These are phyloP conservation scores for Neurospora sp. DNA, from an alignment of 495 filamentous ascomycete species.

Conservation along the genomic window DNA sequence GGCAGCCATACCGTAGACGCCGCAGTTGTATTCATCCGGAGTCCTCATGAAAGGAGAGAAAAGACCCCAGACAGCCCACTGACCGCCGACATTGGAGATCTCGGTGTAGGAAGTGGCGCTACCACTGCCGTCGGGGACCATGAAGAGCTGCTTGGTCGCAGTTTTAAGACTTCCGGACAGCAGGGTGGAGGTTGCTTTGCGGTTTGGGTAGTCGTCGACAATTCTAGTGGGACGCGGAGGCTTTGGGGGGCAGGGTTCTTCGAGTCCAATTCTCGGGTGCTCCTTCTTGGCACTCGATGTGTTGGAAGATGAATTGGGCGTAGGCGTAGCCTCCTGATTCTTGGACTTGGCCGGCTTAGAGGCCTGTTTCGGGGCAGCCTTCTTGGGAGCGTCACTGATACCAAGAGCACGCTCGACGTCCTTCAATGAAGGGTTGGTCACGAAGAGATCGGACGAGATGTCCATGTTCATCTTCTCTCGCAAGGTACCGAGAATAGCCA, in stretches of 20 bases:
- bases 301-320: constrained; percentile 4
- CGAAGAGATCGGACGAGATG: constrained; percentile 39
- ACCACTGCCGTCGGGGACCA: constrained; percentile 72
- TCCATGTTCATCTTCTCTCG: constrained; percentile 46
- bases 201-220: constrained; percentile 56
- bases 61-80: constrained; percentile 52
- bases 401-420: constrained; percentile 40
- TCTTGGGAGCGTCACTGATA: constrained; percentile 29
- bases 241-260: constrained; percentile 23
- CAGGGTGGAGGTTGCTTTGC: constrained; percentile 48
- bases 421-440: constrained; percentile 34
- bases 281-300: not conserved
- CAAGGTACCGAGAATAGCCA: constrained; percentile 45
- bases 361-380: constrained; percentile 9
- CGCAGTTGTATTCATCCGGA: constrained; percentile 44
- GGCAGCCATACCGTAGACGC: constrained; percentile 43
- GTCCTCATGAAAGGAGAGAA: constrained; percentile 55
- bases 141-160: constrained; percentile 52
- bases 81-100: constrained; percentile 38
- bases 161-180: constrained; percentile 56
- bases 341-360: constrained; percentile 26
- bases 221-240: constrained; percentile 38
- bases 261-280: constrained; percentile 24
- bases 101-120: constrained; percentile 53
- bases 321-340: constrained; percentile 12